Evolutionary conservation across 805 yeast genomes (phyloP).

Genomic region (Wickerhamomyces hampshirensis): DNA sequence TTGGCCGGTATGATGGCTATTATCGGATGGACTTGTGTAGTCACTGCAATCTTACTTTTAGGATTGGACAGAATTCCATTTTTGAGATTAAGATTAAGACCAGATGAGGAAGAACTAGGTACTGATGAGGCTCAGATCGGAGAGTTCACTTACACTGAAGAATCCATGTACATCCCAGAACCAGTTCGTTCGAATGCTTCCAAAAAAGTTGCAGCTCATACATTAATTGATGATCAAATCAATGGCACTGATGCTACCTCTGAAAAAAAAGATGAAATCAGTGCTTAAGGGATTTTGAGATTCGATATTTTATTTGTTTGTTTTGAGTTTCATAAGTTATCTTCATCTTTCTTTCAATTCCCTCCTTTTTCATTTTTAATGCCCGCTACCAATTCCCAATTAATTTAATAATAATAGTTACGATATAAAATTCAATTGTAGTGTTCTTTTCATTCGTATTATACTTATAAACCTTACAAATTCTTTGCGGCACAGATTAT

Average conservation of each 20-base stretch:
- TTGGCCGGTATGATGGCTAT: constrained; percentile 71
- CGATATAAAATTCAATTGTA: too few relatives aligned
- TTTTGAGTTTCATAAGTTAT: neutral
- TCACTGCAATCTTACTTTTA: constrained; percentile 64
- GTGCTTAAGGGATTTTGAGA: neutral
- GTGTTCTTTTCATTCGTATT: too few relatives aligned
- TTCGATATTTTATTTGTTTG: neutral
- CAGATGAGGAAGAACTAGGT: constrained; percentile 85
- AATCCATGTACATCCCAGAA: constrained; percentile 65
- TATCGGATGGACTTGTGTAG: constrained; percentile 68
- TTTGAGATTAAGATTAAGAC: constrained; percentile 74
- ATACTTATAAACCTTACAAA: too few relatives aligned
- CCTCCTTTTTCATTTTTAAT: too few relatives aligned
- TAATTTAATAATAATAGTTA: too few relatives aligned
- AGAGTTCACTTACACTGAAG: constrained; percentile 72
- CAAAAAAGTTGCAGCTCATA: constrained; percentile 21
- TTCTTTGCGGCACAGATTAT: too few relatives aligned
- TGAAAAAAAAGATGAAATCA: constrained; percentile 8
- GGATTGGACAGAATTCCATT: constrained; percentile 73
- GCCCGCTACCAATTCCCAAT: too few relatives aligned
- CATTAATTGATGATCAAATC: constrained; percentile 31
- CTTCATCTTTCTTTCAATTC: too few relatives aligned
- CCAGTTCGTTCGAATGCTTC: constrained; percentile 61
- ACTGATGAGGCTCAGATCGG: constrained; percentile 90
- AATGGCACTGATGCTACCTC: constrained; percentile 23